phyloP scores from a whole-genome alignment of 169 alveolate genomes.

The Miamiensis avidus region DNA sequence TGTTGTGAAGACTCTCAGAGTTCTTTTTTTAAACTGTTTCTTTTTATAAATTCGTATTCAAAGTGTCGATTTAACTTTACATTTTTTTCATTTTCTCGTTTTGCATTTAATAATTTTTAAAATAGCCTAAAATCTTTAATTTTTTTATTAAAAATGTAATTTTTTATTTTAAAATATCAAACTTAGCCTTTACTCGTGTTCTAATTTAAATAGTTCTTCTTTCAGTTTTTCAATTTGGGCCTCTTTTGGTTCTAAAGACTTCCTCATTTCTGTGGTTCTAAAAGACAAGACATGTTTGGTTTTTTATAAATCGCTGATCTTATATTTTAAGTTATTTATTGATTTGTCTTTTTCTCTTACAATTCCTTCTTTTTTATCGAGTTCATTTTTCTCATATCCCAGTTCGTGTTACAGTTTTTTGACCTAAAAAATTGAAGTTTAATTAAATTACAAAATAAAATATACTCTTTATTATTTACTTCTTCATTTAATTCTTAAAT shows the following conservation, averaged over 20 bases:
- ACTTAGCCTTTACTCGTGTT: conserved; percentile 48
- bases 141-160: too few species aligned
- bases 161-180: too few species aligned
- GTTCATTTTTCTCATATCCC: conserved; percentile 39
- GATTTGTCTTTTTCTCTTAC: conserved; percentile 69
- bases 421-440: conserved; percentile 13
- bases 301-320: conserved; percentile 75
- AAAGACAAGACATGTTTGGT: conserved; percentile 74
- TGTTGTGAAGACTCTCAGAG: conserved; percentile 54
- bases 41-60: conserved; percentile 45
- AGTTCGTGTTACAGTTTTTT: conserved; percentile 29
- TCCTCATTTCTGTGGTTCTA: conserved; percentile 52
- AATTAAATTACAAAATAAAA: neutral
- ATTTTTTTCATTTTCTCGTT: conserved; percentile 57
- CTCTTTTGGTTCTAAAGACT: conserved; percentile 46
- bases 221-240: conserved; percentile 39
- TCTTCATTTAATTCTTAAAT: conserved; percentile 17
- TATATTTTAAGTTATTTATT: conserved; percentile 67
- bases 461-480: conserved; percentile 22
- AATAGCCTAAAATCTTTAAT: conserved; percentile 36
- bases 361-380: conserved; percentile 57
- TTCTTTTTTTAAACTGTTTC: conserved; percentile 49
- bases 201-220: conserved; percentile 51
- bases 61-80: conserved; percentile 53
- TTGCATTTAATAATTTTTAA: conserved; percentile 46